Evolutionary conservation across 2,329 filamentous ascomycete species (phyloP).

Genomic region (Verticillium longisporum): DNA sequence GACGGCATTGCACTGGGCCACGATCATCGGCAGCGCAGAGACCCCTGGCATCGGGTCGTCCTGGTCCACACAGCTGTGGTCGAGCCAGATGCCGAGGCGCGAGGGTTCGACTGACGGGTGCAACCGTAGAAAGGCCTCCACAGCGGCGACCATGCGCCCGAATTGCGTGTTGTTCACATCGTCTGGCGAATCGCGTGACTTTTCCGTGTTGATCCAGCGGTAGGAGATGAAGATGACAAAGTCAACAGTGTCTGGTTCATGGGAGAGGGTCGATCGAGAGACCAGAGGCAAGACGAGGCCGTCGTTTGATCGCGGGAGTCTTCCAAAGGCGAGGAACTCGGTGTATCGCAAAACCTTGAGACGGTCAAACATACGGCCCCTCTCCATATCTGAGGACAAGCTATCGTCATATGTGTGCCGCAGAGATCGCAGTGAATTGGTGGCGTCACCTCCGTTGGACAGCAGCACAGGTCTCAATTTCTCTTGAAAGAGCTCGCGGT

Average conservation of each 20-base stretch:
- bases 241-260: not conserved
- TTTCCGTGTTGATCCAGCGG: slow-evolving; percentile 19
- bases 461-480: slow-evolving; percentile 24
- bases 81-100: slow-evolving; percentile 20
- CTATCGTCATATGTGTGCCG: slow-evolving; percentile 16
- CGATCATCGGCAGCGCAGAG: slow-evolving; percentile 24
- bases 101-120: slow-evolving; percentile 15
- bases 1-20: slow-evolving; percentile 30
- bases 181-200: slow-evolving; percentile 16
- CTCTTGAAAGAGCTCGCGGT: slow-evolving; percentile 28
- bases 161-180: slow-evolving; percentile 23
- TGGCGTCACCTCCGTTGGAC: slow-evolving; percentile 5
- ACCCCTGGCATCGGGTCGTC: slow-evolving; percentile 23
- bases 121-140: slow-evolving; percentile 18
- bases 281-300: slow-evolving; percentile 1
- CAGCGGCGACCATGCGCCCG: slow-evolving; percentile 19
- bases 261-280: not conserved
- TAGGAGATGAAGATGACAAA: slow-evolving; percentile 29
- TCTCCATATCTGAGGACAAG: slow-evolving; percentile 15
- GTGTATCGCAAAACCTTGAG: slow-evolving; percentile 20
- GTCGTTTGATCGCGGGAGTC: slow-evolving; percentile 18
- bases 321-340: slow-evolving; percentile 17
- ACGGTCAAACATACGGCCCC: slow-evolving; percentile 16
- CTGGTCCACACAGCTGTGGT: slow-evolving; percentile 30
- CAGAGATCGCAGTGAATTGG: slow-evolving; percentile 9